These are phyloP conservation scores for Neurospora discreta DNA, from an alignment of 495 filamentous ascomycete species.

Conservation along the genomic window DNA sequence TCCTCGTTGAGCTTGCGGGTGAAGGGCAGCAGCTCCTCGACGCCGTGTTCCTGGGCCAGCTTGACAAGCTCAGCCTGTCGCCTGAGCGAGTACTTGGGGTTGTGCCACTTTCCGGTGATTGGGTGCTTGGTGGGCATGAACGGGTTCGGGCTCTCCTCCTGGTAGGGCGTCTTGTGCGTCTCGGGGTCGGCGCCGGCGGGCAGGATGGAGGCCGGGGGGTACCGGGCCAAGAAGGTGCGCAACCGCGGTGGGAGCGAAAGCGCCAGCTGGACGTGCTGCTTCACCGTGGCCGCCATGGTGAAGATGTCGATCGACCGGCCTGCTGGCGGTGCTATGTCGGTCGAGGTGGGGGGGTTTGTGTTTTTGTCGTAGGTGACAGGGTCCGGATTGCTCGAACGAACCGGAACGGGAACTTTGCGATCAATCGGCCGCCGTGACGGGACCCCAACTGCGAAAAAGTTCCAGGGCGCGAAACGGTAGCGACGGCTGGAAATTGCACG, in stretches of 20 bases:
- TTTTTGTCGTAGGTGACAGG: neutral
- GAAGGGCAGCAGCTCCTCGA: slow-evolving; percentile 73
- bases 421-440: neutral
- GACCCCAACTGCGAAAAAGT: neutral
- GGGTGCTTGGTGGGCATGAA: slow-evolving; percentile 64
- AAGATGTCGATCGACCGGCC: neutral
- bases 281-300: slow-evolving; percentile 19
- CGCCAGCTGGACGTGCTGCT: slow-evolving; percentile 48
- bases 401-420: neutral
- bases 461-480: neutral
- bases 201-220: slow-evolving; percentile 55
- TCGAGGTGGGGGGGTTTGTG: neutral
- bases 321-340: neutral
- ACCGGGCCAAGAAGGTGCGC: slow-evolving; percentile 79
- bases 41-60: slow-evolving; percentile 64
- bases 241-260: slow-evolving; percentile 60
- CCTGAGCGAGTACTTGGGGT: slow-evolving; percentile 69
- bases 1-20: slow-evolving; percentile 65
- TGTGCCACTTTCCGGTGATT: slow-evolving; percentile 63
- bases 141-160: slow-evolving; percentile 50
- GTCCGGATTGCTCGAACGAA: neutral
- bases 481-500: neutral
- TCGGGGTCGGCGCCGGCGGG: slow-evolving; percentile 30
- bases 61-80: slow-evolving; percentile 89
- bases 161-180: slow-evolving; percentile 30